phyloP scores from a whole-genome alignment of 2,329 filamentous ascomycete species.

The Thyridium curvatum region DNA sequence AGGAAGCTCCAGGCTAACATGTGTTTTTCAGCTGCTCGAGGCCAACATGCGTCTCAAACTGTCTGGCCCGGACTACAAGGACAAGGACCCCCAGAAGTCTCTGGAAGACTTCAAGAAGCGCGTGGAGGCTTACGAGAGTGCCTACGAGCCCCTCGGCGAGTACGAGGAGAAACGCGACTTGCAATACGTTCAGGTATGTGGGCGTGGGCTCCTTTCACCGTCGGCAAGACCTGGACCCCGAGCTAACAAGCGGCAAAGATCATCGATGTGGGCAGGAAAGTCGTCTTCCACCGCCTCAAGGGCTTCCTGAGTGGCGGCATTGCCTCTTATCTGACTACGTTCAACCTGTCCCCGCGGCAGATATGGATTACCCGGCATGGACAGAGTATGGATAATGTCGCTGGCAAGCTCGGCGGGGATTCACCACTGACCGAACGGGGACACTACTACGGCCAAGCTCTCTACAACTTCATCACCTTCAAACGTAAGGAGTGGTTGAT shows the following conservation, averaged over 20 bases:
- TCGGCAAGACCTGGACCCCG: neutral
- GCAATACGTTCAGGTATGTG: constrained; percentile 75
- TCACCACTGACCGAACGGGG: constrained; percentile 78
- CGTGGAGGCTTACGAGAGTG: constrained; percentile 88
- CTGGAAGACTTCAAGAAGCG: constrained; percentile 88
- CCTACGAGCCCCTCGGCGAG: constrained; percentile 83
- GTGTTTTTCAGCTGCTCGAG: constrained; percentile 62
- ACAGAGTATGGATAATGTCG: constrained; percentile 80
- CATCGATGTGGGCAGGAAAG: constrained; percentile 93
- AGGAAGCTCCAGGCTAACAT: constrained; percentile 1
- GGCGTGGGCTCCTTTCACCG: no score
- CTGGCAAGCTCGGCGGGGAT: constrained; percentile 86
- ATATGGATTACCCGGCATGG: constrained; percentile 98
- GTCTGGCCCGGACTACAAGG: constrained; percentile 90
- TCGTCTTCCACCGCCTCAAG: constrained; percentile 82
- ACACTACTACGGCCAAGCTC: constrained; percentile 67
- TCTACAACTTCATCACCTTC: constrained; percentile 77
- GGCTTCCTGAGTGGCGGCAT: constrained; percentile 91
- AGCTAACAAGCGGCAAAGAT: constrained; percentile 47
- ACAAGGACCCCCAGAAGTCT: constrained; percentile 81
- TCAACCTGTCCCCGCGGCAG: constrained; percentile 90
- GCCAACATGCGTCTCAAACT: constrained; percentile 97
- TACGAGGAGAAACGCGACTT: constrained; percentile 87
- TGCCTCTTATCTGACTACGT: constrained; percentile 91
- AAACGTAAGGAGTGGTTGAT: constrained; percentile 78